phyloP scores from a whole-genome alignment of 225 moss, liverwort and hornwort genomes.

The Marchantia polymorpha region DNA sequence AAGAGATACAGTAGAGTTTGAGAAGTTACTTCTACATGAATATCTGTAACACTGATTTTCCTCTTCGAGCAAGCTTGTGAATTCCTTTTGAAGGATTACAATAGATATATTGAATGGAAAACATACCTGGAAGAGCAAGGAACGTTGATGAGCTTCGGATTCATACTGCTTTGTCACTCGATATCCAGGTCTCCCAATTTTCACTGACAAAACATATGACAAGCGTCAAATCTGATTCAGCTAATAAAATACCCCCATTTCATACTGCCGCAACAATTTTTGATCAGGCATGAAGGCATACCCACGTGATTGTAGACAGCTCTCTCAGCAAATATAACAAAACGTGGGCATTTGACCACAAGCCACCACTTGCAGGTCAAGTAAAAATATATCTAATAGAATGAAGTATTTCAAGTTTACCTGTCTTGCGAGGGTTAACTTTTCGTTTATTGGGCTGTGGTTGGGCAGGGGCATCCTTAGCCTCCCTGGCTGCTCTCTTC shows the following conservation, averaged over 20 bases:
- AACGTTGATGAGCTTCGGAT: conserved; percentile 82
- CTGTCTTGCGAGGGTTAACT: conserved; percentile 97
- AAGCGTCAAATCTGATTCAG: background rate
- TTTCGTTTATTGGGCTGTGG: conserved; percentile 98
- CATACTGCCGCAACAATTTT: background rate
- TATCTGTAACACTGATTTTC: background rate
- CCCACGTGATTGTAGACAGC: background rate
- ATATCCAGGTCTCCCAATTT: conserved; percentile 98
- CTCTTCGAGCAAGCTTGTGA: background rate
- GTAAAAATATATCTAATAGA: background rate
- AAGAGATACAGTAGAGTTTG: background rate
- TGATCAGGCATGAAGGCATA: background rate
- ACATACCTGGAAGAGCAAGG: conserved; percentile 84
- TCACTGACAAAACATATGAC: conserved; percentile 51
- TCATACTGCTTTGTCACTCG: conserved; percentile 97
- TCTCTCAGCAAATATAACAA: background rate
- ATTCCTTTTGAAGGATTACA: too few relatives aligned
- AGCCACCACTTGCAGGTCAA: background rate
- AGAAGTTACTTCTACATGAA: background rate
- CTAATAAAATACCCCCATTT: too few relatives aligned
- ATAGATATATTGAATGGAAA: background rate
- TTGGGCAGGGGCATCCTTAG: conserved; percentile 95
- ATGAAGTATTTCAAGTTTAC: conserved; percentile 21
- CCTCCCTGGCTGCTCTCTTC: conserved; percentile 96
- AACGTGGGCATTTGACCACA: background rate